Percentiles rank a stretch among this genome's conserved stretches.
Evolutionary conservation across 1,284 basidiomycete species (phyloP).

Genomic region (Malassezia equina): DNA sequence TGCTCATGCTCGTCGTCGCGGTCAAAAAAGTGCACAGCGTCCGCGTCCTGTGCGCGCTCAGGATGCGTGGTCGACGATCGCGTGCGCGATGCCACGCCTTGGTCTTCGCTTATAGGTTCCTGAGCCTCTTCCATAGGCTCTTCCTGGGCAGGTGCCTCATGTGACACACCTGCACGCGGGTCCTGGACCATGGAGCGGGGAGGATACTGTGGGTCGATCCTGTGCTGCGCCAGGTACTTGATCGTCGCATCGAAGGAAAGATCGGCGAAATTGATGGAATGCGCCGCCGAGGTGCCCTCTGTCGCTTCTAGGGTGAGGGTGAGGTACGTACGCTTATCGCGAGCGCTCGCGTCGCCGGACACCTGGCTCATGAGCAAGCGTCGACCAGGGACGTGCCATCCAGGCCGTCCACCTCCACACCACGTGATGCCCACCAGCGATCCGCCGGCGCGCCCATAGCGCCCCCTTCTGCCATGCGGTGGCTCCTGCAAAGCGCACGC

Average conservation of each 20-base stretch:
- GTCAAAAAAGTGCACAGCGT: conserved; percentile 4
- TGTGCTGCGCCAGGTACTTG: conserved; percentile 12
- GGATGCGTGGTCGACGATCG: background rate
- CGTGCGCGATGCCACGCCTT: background rate
- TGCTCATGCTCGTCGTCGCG: conserved; percentile 4
- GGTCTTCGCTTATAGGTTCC: background rate
- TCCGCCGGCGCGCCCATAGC: too few species aligned
- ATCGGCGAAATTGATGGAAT: conserved; percentile 9
- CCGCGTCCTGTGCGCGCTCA: background rate
- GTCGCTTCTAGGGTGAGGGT: background rate
- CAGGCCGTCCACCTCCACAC: background rate
- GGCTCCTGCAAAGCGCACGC: background rate
- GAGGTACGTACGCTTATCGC: conserved; percentile 6
- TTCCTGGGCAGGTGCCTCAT: background rate
- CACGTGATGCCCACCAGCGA: too few species aligned
- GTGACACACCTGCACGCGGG: background rate
- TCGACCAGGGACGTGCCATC: background rate
- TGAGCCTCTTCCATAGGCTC: background rate
- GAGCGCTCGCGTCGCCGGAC: background rate
- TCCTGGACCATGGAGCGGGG: conserved; percentile 7
- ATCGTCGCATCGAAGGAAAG: conserved; percentile 6
- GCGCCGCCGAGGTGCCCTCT: background rate
- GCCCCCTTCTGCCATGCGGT: too few species aligned
- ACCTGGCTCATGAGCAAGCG: conserved; percentile 11
- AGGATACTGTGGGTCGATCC: conserved; percentile 8